Conservation (phyloP, 2,329 filamentous ascomycete genomes). For the Fusarium longipes region DNA sequence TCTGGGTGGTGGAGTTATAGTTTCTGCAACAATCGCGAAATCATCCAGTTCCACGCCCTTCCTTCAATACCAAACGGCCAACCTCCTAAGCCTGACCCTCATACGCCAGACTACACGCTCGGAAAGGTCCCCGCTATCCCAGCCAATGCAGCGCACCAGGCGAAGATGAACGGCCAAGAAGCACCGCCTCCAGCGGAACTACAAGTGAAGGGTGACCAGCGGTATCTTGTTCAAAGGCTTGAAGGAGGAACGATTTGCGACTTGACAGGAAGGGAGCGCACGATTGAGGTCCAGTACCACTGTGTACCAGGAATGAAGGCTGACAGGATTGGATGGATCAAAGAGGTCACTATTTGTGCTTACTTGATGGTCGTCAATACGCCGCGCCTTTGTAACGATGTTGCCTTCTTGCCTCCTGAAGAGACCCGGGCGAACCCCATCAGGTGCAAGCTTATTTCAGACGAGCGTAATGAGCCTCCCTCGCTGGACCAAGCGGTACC, state of each 20-base stretch:
- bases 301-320: slow-evolving; percentile 79
- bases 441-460: slow-evolving; percentile 77
- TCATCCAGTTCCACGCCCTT: slow-evolving; percentile 90
- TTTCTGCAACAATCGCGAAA: slow-evolving; percentile 89
- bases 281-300: slow-evolving; percentile 83
- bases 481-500: slow-evolving; percentile 47
- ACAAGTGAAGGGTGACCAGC: slow-evolving; percentile 83
- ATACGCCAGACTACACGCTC: slow-evolving; percentile 80
- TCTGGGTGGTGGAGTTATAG: slow-evolving; percentile 97
- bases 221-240: slow-evolving; percentile 86
- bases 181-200: slow-evolving; percentile 67
- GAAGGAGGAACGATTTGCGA: slow-evolving; percentile 86
- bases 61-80: slow-evolving; percentile 73
- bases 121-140: slow-evolving; percentile 63
- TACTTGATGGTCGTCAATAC: slow-evolving; percentile 96
- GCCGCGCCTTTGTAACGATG: slow-evolving; percentile 85
- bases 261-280: slow-evolving; percentile 82
- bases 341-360: slow-evolving; percentile 89
- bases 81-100: slow-evolving; percentile 81
- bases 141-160: slow-evolving; percentile 44
- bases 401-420: slow-evolving; percentile 85
- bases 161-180: slow-evolving; percentile 41
- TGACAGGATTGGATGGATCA: slow-evolving; percentile 90
- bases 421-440: slow-evolving; percentile 82
- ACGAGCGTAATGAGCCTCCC: slow-evolving; percentile 56